These are phyloP conservation scores for Aristolochia contorta DNA, from an alignment of 164 flowering plant genomes.

Conservation along the genomic window DNA sequence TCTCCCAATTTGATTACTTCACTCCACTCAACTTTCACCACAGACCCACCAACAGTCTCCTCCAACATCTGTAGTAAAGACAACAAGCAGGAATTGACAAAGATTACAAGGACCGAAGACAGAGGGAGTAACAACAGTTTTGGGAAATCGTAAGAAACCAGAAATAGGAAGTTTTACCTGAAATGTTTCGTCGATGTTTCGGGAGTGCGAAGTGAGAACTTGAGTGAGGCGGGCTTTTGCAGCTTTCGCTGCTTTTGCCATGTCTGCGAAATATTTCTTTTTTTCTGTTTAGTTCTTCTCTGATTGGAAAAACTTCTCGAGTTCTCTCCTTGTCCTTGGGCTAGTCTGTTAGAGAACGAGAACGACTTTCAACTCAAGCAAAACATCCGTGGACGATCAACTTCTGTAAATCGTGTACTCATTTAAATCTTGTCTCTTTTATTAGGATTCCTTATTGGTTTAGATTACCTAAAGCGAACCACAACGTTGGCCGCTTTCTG, in stretches of 20 bases:
- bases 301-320: no score
- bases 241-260: conserved; percentile 37
- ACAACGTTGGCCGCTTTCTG: no score
- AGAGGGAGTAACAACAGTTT: background rate
- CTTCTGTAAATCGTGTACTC: no score
- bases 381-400: no score
- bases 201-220: conserved; percentile 35
- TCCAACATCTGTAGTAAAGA: conserved; percentile 39
- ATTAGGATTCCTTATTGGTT: no score
- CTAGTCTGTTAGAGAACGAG: no score
- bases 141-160: background rate
- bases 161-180: conserved; percentile 32
- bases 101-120: background rate
- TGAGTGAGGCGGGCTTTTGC: conserved; percentile 38
- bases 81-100: conserved; percentile 1
- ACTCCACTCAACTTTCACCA: conserved; percentile 62
- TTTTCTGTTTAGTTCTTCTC: no score
- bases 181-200: conserved; percentile 65
- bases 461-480: no score
- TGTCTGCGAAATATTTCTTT: background rate
- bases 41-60: conserved; percentile 38
- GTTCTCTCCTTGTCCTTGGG: no score
- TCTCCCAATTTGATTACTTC: conserved; percentile 64
- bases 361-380: no score
- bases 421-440: no score